Base-by-base conservation (phyloP, 176 grass and related monocot genomes). In the Olyra latifolia region DNA sequence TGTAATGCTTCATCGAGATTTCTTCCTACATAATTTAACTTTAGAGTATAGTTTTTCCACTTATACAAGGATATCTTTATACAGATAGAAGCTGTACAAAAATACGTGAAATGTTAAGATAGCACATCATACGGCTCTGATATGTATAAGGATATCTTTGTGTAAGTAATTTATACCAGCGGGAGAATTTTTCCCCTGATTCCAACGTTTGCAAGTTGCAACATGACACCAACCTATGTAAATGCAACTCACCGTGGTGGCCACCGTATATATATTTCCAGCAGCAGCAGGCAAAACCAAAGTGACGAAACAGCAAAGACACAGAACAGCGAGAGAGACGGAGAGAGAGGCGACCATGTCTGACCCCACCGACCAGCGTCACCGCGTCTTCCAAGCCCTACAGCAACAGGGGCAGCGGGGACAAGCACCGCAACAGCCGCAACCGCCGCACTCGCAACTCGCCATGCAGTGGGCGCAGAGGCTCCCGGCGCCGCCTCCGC, bases 341-440 rank as follows among this genome's bases (percentile, higher is more conserved):
- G 3, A 64, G 20, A 77, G 7, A 3, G 10, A 23, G 43, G 0
- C 5, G 56, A 44, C 48, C n/a, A 42, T 30, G 41, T 14, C 42
- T 50, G 85, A 15, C 56, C 72, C 72, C 85, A 65, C 58, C 6
- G 80, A 40, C 47, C 80, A 64, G 79, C 64, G 64, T 29, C 66
- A 62, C 29, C 1, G 20, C 40, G 24, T 57, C 65, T 14, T 46
- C 8, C 53, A 64, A 82, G 72, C 63, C 85, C 78, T 75, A 87
- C 57, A n/a, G 25, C 62, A 12, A 12, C 39, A 74, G 32, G 7
- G 20, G 50, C 50, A 20, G 50, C 49, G 10, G 71, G 19, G 19
- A 75, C 72, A 25, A 11, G 14, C 27, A 19, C 55, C 44, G 29
- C 35, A 10, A 56, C 63, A 67, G 0, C 48, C 56, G 64, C 77